A percentile compares a stretch with the other conserved stretches of the same genome.
These are phyloP conservation scores for Nemania bipapillata DNA, from an alignment of 2,329 filamentous ascomycete genomes.

Conservation along the genomic window DNA sequence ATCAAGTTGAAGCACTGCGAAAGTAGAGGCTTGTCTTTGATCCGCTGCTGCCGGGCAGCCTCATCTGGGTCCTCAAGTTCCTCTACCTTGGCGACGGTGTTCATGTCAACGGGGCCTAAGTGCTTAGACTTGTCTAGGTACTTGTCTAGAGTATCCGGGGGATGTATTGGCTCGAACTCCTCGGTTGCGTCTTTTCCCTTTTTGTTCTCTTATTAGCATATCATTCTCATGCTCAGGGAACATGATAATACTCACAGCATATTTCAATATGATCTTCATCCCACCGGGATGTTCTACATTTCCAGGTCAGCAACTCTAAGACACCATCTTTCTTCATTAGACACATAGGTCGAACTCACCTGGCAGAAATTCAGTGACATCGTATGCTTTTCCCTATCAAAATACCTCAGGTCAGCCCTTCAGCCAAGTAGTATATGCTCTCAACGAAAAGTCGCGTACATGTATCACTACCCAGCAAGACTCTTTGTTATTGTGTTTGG, in stretches of 20 bases:
- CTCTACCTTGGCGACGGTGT: constrained; percentile 74
- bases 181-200: constrained; percentile 90
- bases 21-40: constrained; percentile 78
- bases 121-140: constrained; percentile 88
- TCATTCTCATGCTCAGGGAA: not conserved
- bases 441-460: constrained; percentile 54
- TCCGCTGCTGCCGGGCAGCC: constrained; percentile 75
- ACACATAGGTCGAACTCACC: constrained; percentile 53
- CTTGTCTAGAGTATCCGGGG: constrained; percentile 86
- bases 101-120: constrained; percentile 88
- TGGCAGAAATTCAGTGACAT: constrained; percentile 89
- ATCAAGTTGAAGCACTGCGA: constrained; percentile 92
- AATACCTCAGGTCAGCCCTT: not conserved
- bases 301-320: constrained; percentile 11
- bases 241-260: constrained; percentile 67
- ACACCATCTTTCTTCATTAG: not conserved
- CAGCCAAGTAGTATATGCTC: constrained; percentile 17
- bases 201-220: not conserved
- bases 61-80: constrained; percentile 77
- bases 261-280: constrained; percentile 93
- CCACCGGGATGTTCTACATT: constrained; percentile 84
- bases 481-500: constrained; percentile 80
- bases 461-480: constrained; percentile 94
- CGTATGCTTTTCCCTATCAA: constrained; percentile 77
- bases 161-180: constrained; percentile 88